Evolutionary conservation across 331 rosid genomes (phyloP).

Genomic region (Phaseolus coccineus): DNA sequence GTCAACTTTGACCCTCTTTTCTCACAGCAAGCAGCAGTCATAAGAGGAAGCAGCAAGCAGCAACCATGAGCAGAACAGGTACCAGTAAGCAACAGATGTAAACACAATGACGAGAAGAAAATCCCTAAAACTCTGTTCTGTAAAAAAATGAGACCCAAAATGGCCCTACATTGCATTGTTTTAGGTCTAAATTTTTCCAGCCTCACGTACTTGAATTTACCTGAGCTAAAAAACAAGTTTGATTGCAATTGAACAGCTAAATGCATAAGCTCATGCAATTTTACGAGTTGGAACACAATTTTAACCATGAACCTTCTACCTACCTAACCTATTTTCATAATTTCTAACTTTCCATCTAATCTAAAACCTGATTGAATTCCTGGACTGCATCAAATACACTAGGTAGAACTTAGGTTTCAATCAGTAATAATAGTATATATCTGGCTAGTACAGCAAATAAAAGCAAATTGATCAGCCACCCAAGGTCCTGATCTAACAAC

Average conservation of each 20-base stretch:
- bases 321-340: slow-evolving; percentile 6
- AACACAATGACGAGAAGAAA: neutral
- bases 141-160: neutral
- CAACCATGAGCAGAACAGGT: neutral
- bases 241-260: neutral
- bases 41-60: too few relatives aligned
- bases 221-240: neutral
- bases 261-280: neutral
- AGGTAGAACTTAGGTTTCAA: slow-evolving; percentile 23
- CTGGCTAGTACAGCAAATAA: slow-evolving; percentile 2
- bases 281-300: neutral
- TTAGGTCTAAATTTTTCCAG: too few relatives aligned
- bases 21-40: neutral
- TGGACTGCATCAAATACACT: neutral
- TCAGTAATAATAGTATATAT: neutral
- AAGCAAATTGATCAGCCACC: neutral
- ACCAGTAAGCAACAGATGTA: neutral
- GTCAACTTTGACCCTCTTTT: neutral
- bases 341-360: neutral
- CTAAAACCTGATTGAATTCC: neutral
- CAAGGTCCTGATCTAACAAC: slow-evolving; percentile 4
- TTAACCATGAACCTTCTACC: neutral
- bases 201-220: neutral
- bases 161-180: neutral
- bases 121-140: neutral